Percentiles rank a stretch among this genome's conserved stretches.
phyloP scores from a whole-genome alignment of 106 monocot species.

The Narthecium ossifragum region DNA sequence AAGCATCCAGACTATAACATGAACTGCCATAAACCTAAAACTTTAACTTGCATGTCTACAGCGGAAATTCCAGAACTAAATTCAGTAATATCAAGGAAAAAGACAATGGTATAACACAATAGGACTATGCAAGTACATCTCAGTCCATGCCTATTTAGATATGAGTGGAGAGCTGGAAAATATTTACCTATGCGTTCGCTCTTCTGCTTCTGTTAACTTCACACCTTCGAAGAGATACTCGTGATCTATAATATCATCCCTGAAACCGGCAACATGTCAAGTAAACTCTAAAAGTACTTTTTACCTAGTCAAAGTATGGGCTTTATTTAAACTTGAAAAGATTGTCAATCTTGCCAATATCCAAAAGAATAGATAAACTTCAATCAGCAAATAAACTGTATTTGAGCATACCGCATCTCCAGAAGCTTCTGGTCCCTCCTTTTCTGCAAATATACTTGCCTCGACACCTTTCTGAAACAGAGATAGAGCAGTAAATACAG shows the following conservation, averaged over 20 bases:
- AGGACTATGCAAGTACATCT: neutral
- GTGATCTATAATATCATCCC: constrained; percentile 89
- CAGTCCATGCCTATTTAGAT: neutral
- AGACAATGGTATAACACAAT: neutral
- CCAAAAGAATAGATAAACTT: neutral
- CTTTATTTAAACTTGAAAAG: neutral
- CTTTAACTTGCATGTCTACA: neutral
- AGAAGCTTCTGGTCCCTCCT: constrained; percentile 78
- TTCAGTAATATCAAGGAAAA: neutral
- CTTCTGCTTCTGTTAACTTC: constrained; percentile 73
- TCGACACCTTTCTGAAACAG: constrained; percentile 65
- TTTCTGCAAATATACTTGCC: constrained; percentile 87
- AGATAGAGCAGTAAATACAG: constrained; percentile 3
- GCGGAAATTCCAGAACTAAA: neutral
- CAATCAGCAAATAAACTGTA: neutral
- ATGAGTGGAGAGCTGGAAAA: neutral
- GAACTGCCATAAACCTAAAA: no score
- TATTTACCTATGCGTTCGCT: constrained; percentile 57
- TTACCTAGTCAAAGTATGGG: neutral
- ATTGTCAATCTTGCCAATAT: neutral
- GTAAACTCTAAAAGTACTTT: no score
- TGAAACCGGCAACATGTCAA: constrained; percentile 10
- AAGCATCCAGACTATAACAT: no score
- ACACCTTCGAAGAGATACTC: constrained; percentile 72
- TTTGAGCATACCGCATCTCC: constrained; percentile 68